Conservation (phyloP, 2,329 filamentous ascomycete species). For the Hypoxylon sp. region DNA sequence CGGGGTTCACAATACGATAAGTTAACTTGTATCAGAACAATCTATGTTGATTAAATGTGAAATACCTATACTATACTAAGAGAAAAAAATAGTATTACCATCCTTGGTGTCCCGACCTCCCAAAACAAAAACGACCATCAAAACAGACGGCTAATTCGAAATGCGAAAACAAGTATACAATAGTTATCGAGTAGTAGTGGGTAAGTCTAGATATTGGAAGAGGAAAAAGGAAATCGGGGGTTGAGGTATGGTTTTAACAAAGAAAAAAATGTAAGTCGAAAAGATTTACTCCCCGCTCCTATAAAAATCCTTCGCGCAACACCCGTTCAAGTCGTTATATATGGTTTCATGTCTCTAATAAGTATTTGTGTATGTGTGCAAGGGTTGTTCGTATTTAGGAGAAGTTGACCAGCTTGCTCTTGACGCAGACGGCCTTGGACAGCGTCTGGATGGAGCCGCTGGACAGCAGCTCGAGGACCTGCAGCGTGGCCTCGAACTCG, state of each 20-base stretch:
- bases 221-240: conserved; percentile 2
- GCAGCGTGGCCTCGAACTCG: conserved; percentile 63
- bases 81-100: conserved; percentile 29
- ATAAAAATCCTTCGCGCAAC: background rate
- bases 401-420: conserved; percentile 57
- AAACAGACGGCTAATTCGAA: conserved; percentile 9
- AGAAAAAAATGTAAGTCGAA: conserved; percentile 5
- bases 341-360: conserved; percentile 1
- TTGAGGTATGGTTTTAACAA: background rate
- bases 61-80: conserved; percentile 33
- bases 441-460: conserved; percentile 63
- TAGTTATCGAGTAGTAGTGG: conserved; percentile 11
- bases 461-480: conserved; percentile 66
- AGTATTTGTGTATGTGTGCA: background rate
- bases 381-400: no score
- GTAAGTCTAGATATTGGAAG: conserved; percentile 26
- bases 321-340: conserved; percentile 4
- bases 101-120: conserved; percentile 5
- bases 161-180: conserved; percentile 35
- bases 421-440: conserved; percentile 60
- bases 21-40: conserved; percentile 8
- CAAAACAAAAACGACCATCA: conserved; percentile 19
- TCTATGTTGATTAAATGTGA: conserved; percentile 33
- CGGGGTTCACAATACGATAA: background rate
- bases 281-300: background rate